phyloP scores from a whole-genome alignment of 257 asterid genomes.

The Nicotiana paniculata region DNA sequence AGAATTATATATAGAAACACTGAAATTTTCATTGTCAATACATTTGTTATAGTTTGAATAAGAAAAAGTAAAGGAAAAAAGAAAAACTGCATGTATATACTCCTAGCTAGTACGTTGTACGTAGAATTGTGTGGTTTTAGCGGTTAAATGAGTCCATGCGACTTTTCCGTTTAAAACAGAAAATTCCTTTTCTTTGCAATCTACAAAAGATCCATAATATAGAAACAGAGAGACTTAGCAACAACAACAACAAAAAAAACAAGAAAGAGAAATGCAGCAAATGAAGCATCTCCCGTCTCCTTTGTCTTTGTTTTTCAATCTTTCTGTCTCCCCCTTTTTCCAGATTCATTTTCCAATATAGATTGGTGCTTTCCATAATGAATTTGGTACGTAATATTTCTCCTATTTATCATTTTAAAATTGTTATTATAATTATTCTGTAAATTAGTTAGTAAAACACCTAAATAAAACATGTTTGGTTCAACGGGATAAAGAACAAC shows the following conservation, averaged over 20 bases:
- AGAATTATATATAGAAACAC: too few relatives aligned
- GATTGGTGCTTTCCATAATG: neutral
- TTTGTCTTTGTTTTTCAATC: neutral
- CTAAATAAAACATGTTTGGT: neutral
- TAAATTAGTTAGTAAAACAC: too few relatives aligned
- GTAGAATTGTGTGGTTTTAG: constrained; percentile 5
- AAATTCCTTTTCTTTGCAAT: neutral
- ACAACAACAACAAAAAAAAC: neutral
- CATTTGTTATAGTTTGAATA: neutral
- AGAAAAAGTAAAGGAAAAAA: neutral
- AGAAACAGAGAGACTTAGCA: neutral
- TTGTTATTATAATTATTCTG: too few relatives aligned
- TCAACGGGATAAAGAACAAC: neutral
- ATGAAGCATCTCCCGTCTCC: neutral
- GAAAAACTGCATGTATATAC: neutral
- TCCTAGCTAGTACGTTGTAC: neutral
- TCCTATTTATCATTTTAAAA: neutral
- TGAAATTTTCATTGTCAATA: too few relatives aligned
- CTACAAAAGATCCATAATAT: neutral
- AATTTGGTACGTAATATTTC: constrained; percentile 6
- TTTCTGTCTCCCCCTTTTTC: neutral
- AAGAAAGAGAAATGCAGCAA: neutral
- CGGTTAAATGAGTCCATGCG: constrained; percentile 19
- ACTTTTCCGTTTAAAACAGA: constrained; percentile 27
- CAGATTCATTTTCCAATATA: neutral